Base-by-base conservation (phyloP, 306 rosid species). In the Vicia villosa region DNA sequence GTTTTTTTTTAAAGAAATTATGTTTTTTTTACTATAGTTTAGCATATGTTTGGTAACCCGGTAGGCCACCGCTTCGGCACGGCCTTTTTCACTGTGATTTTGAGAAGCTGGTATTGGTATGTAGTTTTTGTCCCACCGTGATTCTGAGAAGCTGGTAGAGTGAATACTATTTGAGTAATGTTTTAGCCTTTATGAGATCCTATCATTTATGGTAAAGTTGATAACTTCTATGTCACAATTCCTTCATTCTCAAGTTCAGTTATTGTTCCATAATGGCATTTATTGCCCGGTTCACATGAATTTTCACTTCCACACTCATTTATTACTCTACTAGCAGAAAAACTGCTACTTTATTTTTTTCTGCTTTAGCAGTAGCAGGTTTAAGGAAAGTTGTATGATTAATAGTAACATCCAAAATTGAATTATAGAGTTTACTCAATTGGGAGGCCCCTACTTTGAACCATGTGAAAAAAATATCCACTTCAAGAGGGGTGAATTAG, bases 301-400 rank as follows among this genome's bases (percentile, higher is more conserved):
- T 63, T 69, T 79, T 59, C 49, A 59, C 30, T 60, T 16, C 72
- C 55, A 69, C 69, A 70, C 73, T 66, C 81, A 76, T 72, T 81
- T 60, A 69, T 80, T 76, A 32, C 74, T 59, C 64, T 13, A 22
- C 62, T 59, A 38, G 62, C 45, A 60, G 41, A 73, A 72, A 64
- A 21, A 60, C 61, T 55, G 50, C 58, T 52, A 57, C 79, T 67
- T 69, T 83, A 30, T 52, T 66, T 37, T 59, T 41, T 24, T 34
- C 32, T 22, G 57, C n/a, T 73, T 63, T 59, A 34, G 42, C 72
- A 16, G 42, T 42, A 57, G 20, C 74, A 57, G 51, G 43, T 65
- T 20, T 58, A 22, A 50, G 77, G 64, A 52, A 74, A 69, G 56
- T 66, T 63, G 62, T 60, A n/a, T 55, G 64, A 46, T 38, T 69